Base-by-base conservation (phyloP, 352 stramenopile genomes). In the Stephanocyclus meneghinianus region DNA sequence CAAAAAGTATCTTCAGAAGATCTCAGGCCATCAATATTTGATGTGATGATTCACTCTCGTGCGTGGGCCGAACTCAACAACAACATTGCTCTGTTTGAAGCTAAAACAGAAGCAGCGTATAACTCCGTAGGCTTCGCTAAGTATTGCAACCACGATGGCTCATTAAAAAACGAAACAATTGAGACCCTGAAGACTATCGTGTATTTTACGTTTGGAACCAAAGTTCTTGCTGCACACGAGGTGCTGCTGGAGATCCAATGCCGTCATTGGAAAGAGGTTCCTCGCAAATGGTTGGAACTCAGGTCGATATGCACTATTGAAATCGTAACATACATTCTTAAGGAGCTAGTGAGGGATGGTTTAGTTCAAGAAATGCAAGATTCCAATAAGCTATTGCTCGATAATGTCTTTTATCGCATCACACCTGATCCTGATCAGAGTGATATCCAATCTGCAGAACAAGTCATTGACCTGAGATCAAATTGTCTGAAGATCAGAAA, bases 401-500 rank as follows among this genome's bases (percentile, higher is more conserved):
- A 80, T 42, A 75, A 78, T 26, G 40, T 67, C 29, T 80, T 82
- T 11, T 75, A 81, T 40, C 62, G 70, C 6, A 74, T 56, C 67
- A 87, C 57, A 15, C 71, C 40, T 63, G 37, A 65, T 57, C 55
- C 44, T 50, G n/a, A 29, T 13, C 35, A 64, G 48, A 26, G n/a
- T 13, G 6, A 63, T 42, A 0, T 45, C 11, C 21, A 63, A 61
- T 71, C 47, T 3, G 29, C 26, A 53, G 45, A 63, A 18, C 35
- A 62, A 67, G 45, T 35, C 10, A 68, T 57, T 42, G 42, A 77
- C 37, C 51, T 64, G 13, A 9, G 47, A 42, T 84, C 80, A 1
- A 71, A 76, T 47, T 89, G 78, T 29, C 83, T 91, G 76, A 91
- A 91, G 67, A 86, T 91, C 55, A 77, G 76, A 0, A 91, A 91